Percentiles rank a stretch among this genome's conserved stretches.
These are phyloP conservation scores for Lasiodiplodia citricola DNA, from an alignment of 2,329 filamentous ascomycete species.

Conservation along the genomic window DNA sequence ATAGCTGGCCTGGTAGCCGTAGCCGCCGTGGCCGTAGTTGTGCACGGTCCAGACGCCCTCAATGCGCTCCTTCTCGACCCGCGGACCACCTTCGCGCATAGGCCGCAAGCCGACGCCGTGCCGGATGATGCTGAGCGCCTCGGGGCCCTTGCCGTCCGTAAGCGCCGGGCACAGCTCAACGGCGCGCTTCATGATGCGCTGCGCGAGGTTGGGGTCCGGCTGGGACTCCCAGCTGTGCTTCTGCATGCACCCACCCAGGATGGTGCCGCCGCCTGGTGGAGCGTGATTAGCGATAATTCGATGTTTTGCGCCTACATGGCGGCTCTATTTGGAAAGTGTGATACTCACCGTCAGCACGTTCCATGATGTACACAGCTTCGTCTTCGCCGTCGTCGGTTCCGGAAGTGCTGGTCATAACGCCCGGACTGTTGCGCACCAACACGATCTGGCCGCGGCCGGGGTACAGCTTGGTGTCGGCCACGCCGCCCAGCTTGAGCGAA, in stretches of 20 bases:
- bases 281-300: not conserved
- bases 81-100: conserved; percentile 72
- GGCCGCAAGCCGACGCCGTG: conserved; percentile 85
- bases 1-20: conserved; percentile 67
- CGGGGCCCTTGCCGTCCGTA: conserved; percentile 69
- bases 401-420: conserved; percentile 71
- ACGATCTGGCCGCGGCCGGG: conserved; percentile 85
- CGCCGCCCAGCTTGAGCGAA: conserved; percentile 77
- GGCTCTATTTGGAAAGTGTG: not conserved
- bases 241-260: conserved; percentile 86
- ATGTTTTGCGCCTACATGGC: conserved; percentile 12
- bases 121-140: conserved; percentile 75
- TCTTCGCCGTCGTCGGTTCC: conserved; percentile 75
- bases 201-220: conserved; percentile 78
- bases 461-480: conserved; percentile 73
- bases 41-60: conserved; percentile 64
- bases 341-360: conserved; percentile 61
- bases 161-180: conserved; percentile 69
- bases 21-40: conserved; percentile 80
- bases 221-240: conserved; percentile 78
- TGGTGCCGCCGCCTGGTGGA: conserved; percentile 72
- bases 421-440: conserved; percentile 78
- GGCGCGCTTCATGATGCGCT: conserved; percentile 82
- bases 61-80: conserved; percentile 75
- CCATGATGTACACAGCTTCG: conserved; percentile 83